phyloP scores from a whole-genome alignment of 176 grass and related monocot species.

The Rhynchospora pubera region DNA sequence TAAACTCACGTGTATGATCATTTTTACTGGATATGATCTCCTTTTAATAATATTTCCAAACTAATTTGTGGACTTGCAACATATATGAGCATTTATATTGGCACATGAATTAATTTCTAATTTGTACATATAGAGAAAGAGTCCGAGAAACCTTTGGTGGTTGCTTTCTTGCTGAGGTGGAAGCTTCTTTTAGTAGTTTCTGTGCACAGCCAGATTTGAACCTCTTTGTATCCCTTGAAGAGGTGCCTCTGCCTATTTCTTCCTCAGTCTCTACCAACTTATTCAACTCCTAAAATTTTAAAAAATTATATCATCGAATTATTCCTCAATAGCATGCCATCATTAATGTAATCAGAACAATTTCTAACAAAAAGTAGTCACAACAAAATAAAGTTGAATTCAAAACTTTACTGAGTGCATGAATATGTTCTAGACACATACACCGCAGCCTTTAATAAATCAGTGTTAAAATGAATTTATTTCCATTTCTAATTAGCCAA shows the following conservation, averaged over 20 bases:
- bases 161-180: not conserved
- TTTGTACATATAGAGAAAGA: not conserved
- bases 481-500: not conserved
- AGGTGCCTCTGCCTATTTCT: not conserved
- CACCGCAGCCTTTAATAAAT: not conserved
- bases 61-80: not conserved
- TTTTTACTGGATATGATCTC: not conserved
- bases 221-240: constrained; percentile 15
- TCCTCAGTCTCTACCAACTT: not conserved
- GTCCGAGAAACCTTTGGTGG: constrained; percentile 3
- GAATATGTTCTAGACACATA: not conserved
- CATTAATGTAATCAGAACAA: not conserved
- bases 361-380: not conserved
- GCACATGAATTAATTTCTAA: not conserved
- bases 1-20: not conserved
- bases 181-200: constrained; percentile 8
- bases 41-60: not conserved
- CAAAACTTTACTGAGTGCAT: not conserved
- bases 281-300: not conserved
- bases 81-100: not conserved
- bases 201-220: not conserved
- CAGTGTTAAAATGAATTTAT: not conserved
- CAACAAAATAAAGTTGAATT: not conserved
- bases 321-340: not conserved
- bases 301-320: not conserved